Percentiles rank a stretch among this genome's conserved stretches.
Evolutionary conservation across 1,284 basidiomycete genomes (phyloP).

Genomic region (Apiotrichum sp.): DNA sequence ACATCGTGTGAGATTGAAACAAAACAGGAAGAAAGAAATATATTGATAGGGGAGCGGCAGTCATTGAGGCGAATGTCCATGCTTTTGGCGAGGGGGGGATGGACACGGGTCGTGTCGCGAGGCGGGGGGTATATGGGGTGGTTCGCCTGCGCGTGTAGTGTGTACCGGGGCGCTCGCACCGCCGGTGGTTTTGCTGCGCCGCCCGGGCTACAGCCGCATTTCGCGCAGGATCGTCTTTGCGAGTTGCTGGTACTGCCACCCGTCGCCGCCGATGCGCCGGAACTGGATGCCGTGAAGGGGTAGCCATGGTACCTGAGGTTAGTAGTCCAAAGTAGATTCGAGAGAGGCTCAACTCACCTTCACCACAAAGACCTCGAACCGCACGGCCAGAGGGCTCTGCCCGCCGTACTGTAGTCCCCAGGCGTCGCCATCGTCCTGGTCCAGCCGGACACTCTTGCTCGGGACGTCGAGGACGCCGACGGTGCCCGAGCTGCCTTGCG

Average conservation of each 20-base stretch:
- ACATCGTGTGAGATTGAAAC: not conserved
- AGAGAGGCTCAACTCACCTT: slow-evolving; percentile 57
- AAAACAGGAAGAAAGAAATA: not conserved
- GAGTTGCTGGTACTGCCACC: slow-evolving; percentile 96
- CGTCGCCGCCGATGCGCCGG: slow-evolving; percentile 81
- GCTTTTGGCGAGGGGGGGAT: no score
- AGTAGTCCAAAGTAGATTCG: no score
- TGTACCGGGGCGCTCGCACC: no score
- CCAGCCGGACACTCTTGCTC: slow-evolving; percentile 36
- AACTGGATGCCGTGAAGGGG: slow-evolving; percentile 95
- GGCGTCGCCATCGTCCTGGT: slow-evolving; percentile 60
- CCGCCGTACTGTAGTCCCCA: slow-evolving; percentile 39
- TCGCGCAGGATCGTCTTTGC: slow-evolving; percentile 89
- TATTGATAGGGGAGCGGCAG: not conserved
- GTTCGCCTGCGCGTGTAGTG: no score
- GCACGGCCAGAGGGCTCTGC: slow-evolving; percentile 67
- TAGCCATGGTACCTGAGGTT: slow-evolving; percentile 74
- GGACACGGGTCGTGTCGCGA: no score
- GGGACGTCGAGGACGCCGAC: slow-evolving; percentile 12
- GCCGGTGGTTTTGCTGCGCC: no score
- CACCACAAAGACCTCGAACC: slow-evolving; percentile 91
- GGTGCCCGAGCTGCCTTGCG: slow-evolving; percentile 11
- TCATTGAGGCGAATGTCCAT: no score
- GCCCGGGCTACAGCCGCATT: slow-evolving; percentile 63
- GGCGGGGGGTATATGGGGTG: no score